phyloP scores from a whole-genome alignment of 805 yeast species.

The Barnettozyma botsteinii region DNA sequence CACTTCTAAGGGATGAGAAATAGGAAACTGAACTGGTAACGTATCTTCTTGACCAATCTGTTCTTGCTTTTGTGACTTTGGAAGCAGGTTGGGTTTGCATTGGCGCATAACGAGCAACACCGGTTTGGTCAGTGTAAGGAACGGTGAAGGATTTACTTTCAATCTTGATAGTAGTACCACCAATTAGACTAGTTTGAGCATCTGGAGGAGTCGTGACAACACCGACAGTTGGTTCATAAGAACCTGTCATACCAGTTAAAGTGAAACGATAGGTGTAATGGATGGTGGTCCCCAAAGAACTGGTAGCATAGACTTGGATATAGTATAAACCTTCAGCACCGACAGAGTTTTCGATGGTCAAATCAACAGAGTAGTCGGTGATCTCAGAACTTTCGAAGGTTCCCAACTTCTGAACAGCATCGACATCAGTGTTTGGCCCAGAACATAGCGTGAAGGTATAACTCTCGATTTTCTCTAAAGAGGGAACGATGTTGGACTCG shows the following conservation, averaged over 20 bases:
- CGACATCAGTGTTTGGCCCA: conserved; percentile 51
- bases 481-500: conserved; percentile 46
- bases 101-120: conserved; percentile 77
- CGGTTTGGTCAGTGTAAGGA: conserved; percentile 76
- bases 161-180: conserved; percentile 32
- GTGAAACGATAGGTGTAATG: conserved; percentile 65
- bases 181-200: conserved; percentile 32
- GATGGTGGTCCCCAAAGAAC: conserved; percentile 41
- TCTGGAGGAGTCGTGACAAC: conserved; percentile 38
- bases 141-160: conserved; percentile 53
- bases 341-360: conserved; percentile 35
- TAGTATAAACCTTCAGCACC: conserved; percentile 66
- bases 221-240: conserved; percentile 41
- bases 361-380: conserved; percentile 31
- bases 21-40: conserved; percentile 65
- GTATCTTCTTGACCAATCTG: conserved; percentile 58
- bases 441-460: conserved; percentile 60
- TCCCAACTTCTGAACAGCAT: conserved; percentile 32
- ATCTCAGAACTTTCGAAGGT: conserved; percentile 29
- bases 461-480: conserved; percentile 35
- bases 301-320: conserved; percentile 57
- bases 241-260: conserved; percentile 69
- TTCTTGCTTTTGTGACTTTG: conserved; percentile 45
- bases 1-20: conserved; percentile 39
- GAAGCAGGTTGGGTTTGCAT: conserved; percentile 88